phyloP scores from a whole-genome alignment of 306 rosid genomes.

The Corylus americana region DNA sequence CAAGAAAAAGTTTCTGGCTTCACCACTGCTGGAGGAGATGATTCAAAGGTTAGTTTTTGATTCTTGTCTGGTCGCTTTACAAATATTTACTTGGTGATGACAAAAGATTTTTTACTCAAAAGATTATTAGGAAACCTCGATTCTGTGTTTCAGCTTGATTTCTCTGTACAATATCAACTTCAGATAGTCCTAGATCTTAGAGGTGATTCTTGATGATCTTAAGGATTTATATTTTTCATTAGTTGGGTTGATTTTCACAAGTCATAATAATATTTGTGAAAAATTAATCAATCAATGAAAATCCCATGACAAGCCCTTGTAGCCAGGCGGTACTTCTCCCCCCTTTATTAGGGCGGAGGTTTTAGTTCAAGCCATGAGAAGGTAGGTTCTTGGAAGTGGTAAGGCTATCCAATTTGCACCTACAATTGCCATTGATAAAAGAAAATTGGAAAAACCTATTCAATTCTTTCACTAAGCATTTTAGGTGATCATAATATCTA shows the following conservation, averaged over 20 bases:
- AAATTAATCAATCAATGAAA: neutral
- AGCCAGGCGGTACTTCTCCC: neutral
- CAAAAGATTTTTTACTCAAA: neutral
- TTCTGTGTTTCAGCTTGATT: neutral
- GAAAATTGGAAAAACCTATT: neutral
- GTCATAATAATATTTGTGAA: neutral
- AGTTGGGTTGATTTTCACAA: neutral
- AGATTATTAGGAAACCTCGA: neutral
- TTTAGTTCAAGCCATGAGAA: neutral
- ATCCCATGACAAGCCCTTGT: neutral
- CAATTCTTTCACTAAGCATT: neutral
- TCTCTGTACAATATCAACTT: neutral
- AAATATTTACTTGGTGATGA: neutral
- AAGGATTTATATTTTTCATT: neutral
- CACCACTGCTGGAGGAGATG: neutral
- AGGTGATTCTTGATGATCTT: neutral
- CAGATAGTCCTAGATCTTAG: neutral
- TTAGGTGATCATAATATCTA: neutral
- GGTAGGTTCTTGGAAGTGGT: neutral
- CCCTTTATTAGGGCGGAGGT: neutral
- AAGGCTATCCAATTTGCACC: neutral
- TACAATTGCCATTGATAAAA: neutral
- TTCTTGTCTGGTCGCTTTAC: neutral
- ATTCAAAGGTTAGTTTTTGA: neutral
- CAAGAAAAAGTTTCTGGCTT: neutral